Base-by-base conservation (phyloP, 768 basidiomycete species). In the Tulasnella sp. region DNA sequence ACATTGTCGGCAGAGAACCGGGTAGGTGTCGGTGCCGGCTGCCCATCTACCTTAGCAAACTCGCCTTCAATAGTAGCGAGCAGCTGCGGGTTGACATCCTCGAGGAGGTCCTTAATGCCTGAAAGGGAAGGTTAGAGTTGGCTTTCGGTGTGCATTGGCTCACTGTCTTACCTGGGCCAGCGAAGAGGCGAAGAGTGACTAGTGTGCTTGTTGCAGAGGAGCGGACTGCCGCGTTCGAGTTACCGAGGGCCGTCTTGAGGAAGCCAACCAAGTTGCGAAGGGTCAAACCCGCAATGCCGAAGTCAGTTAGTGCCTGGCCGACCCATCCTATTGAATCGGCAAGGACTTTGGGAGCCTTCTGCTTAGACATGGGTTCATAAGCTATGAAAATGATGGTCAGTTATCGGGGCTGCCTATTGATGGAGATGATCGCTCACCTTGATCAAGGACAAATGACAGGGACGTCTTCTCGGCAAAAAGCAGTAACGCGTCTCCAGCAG, bases 271-370 rank as follows among this genome's bases (percentile, higher is more conserved):
- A 86, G 78, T 87, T 89, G 75, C 94, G 89, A 42, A 99, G 87
- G 5, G 93, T 90, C 42, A 99, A 82, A 5, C 96, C 96, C 35
- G 90, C 88, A 79, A 96, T 93, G 55, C 98, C 98, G 83, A 99
- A 99, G 77, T 99, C 98, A 23, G 86, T 87, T 42, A 99, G 84
- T 10, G 93, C 92, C 44, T 90, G 88, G 78, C 95, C 95, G 78
- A 98, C 89, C 96, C 97, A 99, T 35, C 87, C 85, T 70, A 96
- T 84, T 2, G 96, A 91, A 83, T 99, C 98, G 0, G 96, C 94
- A 44, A 98, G 88, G 61, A 95, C 94, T 85, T 99, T 99, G 0
- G 98, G 97, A 3, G 98, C 97, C 83, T 99, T 99, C 83, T 96
- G 95, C 84, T 96, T 98, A 39, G 90, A 89, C 82, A 99, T 85